Conservation (phyloP, 495 filamentous ascomycete species). For the Beverwykella pulmonaria region DNA sequence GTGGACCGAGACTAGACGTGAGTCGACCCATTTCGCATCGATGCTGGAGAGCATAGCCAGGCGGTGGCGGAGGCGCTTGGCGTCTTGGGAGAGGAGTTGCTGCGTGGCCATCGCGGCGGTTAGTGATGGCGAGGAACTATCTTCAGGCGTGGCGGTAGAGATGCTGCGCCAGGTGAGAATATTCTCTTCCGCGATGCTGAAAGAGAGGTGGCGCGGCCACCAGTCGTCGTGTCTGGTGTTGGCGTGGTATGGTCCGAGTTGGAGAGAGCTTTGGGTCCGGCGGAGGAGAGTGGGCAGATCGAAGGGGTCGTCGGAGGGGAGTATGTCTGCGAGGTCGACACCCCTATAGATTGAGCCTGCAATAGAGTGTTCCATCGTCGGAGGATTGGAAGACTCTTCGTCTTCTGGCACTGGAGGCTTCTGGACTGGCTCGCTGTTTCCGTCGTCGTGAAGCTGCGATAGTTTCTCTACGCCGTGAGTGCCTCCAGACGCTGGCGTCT, state of each 20-base stretch:
- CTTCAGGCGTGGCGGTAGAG: constrained; percentile 44
- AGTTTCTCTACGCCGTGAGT: constrained; percentile 11
- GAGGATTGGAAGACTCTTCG: constrained; percentile 20
- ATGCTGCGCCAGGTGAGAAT: constrained; percentile 71
- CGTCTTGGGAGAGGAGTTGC: constrained; percentile 58
- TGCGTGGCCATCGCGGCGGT: constrained; percentile 48
- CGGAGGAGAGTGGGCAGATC: constrained; percentile 40
- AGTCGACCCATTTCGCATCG: constrained; percentile 66
- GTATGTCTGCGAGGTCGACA: constrained; percentile 39
- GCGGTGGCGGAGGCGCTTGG: constrained; percentile 58
- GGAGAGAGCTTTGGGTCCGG: constrained; percentile 54
- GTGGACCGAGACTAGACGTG: constrained; percentile 64
- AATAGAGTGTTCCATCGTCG: constrained; percentile 40
- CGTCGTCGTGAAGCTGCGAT: neutral
- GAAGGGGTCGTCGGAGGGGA: constrained; percentile 35
- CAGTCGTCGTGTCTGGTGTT: constrained; percentile 56
- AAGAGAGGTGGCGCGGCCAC: constrained; percentile 83
- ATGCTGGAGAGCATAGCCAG: constrained; percentile 54
- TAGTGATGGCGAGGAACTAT: constrained; percentile 27
- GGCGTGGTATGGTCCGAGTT: constrained; percentile 41
- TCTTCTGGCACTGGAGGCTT: constrained; percentile 12
- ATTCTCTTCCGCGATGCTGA: constrained; percentile 85
- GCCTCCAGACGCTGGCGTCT: constrained; percentile 34
- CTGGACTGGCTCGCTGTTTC: neutral
- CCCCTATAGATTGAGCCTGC: constrained; percentile 44